These are phyloP conservation scores for Sisymbrium altissimum DNA, from an alignment of 345 rosid genomes.

Conservation along the genomic window DNA sequence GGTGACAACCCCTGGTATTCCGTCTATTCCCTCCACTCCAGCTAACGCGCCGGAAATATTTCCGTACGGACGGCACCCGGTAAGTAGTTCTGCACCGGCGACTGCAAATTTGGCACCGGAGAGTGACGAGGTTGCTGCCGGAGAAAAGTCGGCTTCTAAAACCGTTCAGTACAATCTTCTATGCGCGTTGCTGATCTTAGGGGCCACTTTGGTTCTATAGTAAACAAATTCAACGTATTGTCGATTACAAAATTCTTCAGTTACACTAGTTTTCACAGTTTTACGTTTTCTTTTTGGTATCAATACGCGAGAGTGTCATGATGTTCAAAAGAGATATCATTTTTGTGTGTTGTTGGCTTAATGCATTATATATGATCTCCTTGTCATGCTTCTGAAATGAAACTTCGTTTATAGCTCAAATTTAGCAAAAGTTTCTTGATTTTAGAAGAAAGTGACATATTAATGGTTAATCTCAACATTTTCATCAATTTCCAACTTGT, in stretches of 20 bases:
- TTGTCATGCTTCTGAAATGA: neutral
- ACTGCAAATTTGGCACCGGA: slow-evolving; percentile 34
- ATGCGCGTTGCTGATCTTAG: slow-evolving; percentile 32
- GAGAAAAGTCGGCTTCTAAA: slow-evolving; percentile 41
- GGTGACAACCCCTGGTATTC: slow-evolving; percentile 35
- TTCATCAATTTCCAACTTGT: too few relatives aligned
- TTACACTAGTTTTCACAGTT: neutral
- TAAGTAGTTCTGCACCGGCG: slow-evolving; percentile 20
- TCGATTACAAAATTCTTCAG: too few relatives aligned
- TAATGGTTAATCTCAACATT: too few relatives aligned
- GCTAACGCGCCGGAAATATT: slow-evolving; percentile 45
- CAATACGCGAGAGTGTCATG: neutral
- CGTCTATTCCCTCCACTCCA: slow-evolving; percentile 51
- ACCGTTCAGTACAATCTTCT: slow-evolving; percentile 26
- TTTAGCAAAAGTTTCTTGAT: too few relatives aligned
- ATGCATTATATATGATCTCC: too few relatives aligned
- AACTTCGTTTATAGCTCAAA: neutral
- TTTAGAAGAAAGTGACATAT: too few relatives aligned
- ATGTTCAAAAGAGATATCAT: neutral
- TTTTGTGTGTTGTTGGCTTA: too few relatives aligned
- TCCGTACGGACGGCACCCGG: slow-evolving; percentile 50
- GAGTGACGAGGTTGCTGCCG: slow-evolving; percentile 30
- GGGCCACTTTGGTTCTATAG: neutral
- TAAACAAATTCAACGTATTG: neutral
- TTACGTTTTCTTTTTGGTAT: neutral